Conservation (phyloP, 1,139 yeast species). For the Wickerhamomyces sp. region DNA sequence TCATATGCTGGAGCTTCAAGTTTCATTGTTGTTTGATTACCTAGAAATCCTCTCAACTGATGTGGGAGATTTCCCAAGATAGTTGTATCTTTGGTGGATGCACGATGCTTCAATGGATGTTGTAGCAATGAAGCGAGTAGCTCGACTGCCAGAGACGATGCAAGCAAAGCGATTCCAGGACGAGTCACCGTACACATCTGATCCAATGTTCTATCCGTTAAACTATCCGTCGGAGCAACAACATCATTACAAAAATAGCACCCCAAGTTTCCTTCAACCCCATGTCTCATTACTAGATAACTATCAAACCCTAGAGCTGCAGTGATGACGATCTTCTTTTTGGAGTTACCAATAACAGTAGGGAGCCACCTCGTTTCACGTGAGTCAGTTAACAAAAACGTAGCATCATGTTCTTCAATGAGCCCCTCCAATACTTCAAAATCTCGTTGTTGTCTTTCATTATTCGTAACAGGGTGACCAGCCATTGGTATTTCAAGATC, state of each 20-base stretch:
- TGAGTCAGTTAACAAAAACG: slow-evolving; percentile 85
- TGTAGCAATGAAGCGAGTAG: slow-evolving; percentile 71
- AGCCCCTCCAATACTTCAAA: slow-evolving; percentile 48
- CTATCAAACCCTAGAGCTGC: slow-evolving; percentile 96
- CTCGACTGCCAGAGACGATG: slow-evolving; percentile 85
- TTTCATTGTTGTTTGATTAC: slow-evolving; percentile 56
- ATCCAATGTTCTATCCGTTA: slow-evolving; percentile 81
- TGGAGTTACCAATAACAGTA: slow-evolving; percentile 66
- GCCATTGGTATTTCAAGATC: slow-evolving; percentile 87
- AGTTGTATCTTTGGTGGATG: slow-evolving; percentile 35
- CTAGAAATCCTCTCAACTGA: slow-evolving; percentile 82
- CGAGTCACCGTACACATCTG: slow-evolving; percentile 98
- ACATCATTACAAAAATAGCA: slow-evolving; percentile 96
- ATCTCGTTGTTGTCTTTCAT: slow-evolving; percentile 41
- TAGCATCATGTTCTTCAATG: slow-evolving; percentile 66
- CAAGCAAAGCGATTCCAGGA: slow-evolving; percentile 90
- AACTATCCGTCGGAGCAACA: slow-evolving; percentile 86
- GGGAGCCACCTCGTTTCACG: slow-evolving; percentile 97
- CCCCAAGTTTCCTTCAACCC: slow-evolving; percentile 51
- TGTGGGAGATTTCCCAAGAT: slow-evolving; percentile 77
- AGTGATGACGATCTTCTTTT: slow-evolving; percentile 70
- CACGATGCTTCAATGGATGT: slow-evolving; percentile 47
- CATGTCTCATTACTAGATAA: slow-evolving; percentile 91
- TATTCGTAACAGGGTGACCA: slow-evolving; percentile 75
- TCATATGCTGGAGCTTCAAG: slow-evolving; percentile 67